phyloP scores from a whole-genome alignment of 2,329 filamentous ascomycete species.

The Paecilomyces sp. region DNA sequence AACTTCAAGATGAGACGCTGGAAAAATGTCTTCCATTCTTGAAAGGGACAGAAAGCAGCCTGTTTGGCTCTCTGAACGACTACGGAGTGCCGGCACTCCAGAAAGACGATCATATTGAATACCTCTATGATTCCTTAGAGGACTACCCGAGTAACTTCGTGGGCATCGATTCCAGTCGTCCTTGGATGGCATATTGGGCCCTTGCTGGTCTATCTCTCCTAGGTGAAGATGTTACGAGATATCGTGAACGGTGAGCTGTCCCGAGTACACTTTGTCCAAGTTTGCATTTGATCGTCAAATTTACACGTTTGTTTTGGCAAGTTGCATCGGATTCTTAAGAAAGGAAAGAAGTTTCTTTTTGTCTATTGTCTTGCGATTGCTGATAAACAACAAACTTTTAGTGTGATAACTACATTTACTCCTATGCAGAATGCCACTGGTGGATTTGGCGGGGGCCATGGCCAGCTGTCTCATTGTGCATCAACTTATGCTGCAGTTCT shows the following conservation, averaged over 20 bases:
- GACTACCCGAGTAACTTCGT: slow-evolving; percentile 64
- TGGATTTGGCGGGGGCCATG: slow-evolving; percentile 90
- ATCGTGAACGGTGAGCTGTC: slow-evolving; percentile 52
- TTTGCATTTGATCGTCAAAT: background rate
- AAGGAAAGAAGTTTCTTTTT: background rate
- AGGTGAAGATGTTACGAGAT: slow-evolving; percentile 62
- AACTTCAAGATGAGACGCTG: slow-evolving; percentile 61
- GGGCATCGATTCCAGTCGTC: slow-evolving; percentile 74
- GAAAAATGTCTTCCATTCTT: slow-evolving; percentile 64
- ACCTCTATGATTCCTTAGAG: slow-evolving; percentile 42
- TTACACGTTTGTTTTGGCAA: background rate
- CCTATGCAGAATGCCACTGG: slow-evolving; percentile 76
- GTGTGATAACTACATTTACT: slow-evolving; percentile 64
- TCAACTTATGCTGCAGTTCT: slow-evolving; percentile 81
- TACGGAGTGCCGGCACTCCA: slow-evolving; percentile 70
- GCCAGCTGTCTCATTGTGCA: slow-evolving; percentile 81
- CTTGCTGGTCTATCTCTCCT: slow-evolving; percentile 68
- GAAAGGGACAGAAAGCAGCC: slow-evolving; percentile 40
- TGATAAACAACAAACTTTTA: slow-evolving; percentile 20
- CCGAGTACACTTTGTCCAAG: background rate
- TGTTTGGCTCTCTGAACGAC: slow-evolving; percentile 53
- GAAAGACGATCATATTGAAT: slow-evolving; percentile 49
- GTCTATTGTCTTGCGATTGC: background rate
- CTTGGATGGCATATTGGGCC: slow-evolving; percentile 94
- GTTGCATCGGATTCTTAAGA: background rate